A percentile compares a stretch with the other conserved stretches of the same genome.
phyloP scores from a whole-genome alignment of 148 eudicot genomes.

The Rhododendron ovatum region DNA sequence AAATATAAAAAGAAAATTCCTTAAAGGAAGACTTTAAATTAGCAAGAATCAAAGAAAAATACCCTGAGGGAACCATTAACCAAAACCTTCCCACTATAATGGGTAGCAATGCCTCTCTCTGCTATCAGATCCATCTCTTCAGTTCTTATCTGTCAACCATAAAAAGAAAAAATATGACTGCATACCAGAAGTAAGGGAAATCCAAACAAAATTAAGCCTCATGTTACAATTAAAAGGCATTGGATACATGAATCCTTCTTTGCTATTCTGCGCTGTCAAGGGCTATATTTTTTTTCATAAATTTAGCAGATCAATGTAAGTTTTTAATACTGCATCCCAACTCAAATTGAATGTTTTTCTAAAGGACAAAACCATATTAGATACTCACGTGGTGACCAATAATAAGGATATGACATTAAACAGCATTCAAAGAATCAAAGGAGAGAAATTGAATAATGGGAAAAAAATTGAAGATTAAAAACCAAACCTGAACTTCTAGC shows the following conservation, averaged over 20 bases:
- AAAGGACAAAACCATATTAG: neutral
- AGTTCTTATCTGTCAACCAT: conserved; percentile 65
- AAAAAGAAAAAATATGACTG: neutral
- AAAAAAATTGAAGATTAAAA: neutral
- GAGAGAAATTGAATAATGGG: neutral
- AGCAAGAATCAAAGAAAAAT: conserved; percentile 16
- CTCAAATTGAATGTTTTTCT: neutral
- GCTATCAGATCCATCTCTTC: conserved; percentile 99
- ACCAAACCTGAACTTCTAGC: conserved; percentile 88
- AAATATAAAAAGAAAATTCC: neutral
- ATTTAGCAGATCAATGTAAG: neutral
- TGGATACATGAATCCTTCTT: neutral
- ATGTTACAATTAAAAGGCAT: neutral
- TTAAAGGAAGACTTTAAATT: conserved; percentile 3
- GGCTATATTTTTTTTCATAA: neutral
- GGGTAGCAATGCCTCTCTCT: conserved; percentile 95
- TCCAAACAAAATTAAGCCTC: neutral
- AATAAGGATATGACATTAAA: neutral
- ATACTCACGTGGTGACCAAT: neutral
- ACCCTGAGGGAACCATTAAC: conserved; percentile 83
- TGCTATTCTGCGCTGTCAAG: neutral
- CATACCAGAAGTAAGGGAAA: neutral
- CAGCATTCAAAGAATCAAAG: neutral
- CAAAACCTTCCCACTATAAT: conserved; percentile 72
- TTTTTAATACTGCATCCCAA: neutral